These are phyloP conservation scores for Candida golubevii DNA, from an alignment of 805 yeast genomes.

Conservation along the genomic window DNA sequence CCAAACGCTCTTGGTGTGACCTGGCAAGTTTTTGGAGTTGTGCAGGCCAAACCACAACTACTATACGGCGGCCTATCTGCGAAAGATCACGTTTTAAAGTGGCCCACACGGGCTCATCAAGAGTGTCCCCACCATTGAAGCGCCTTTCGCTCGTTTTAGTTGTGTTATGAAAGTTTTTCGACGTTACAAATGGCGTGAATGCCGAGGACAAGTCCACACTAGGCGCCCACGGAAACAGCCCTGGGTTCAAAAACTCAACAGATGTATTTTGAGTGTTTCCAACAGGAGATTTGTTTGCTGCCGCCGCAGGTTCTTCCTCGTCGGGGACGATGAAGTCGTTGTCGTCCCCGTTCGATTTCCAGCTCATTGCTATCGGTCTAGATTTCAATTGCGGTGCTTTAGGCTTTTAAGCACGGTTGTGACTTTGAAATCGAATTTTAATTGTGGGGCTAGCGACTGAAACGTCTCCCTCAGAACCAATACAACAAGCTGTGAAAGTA, in stretches of 20 bases:
- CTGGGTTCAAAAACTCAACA: too few species aligned
- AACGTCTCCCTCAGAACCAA: too few species aligned
- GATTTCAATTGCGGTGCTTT: too few species aligned
- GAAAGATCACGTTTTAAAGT: conserved; percentile 44
- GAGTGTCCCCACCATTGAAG: conserved; percentile 64
- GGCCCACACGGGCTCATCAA: conserved; percentile 62
- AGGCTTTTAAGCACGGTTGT: too few species aligned
- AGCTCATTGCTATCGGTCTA: neutral
- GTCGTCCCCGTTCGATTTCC: conserved; percentile 1
- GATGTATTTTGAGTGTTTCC: too few species aligned
- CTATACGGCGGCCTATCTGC: conserved; percentile 33
- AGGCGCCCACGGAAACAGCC: conserved; percentile 14
- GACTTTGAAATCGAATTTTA: too few species aligned
- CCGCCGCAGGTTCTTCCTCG: conserved; percentile 20
- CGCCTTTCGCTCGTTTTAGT: conserved; percentile 41
- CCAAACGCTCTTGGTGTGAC: conserved; percentile 30
- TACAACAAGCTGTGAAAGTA: too few species aligned
- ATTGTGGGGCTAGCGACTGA: too few species aligned
- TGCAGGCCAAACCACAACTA: conserved; percentile 43
- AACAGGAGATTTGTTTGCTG: neutral
- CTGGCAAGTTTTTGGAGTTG: conserved; percentile 35
- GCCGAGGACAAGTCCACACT: conserved; percentile 16
- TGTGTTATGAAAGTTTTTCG: conserved; percentile 9
- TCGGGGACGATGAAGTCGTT: conserved; percentile 34
- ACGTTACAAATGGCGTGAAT: conserved; percentile 16